These are phyloP conservation scores for Calonectria multiphialidica DNA, from an alignment of 2,329 filamentous ascomycete species.

Conservation along the genomic window DNA sequence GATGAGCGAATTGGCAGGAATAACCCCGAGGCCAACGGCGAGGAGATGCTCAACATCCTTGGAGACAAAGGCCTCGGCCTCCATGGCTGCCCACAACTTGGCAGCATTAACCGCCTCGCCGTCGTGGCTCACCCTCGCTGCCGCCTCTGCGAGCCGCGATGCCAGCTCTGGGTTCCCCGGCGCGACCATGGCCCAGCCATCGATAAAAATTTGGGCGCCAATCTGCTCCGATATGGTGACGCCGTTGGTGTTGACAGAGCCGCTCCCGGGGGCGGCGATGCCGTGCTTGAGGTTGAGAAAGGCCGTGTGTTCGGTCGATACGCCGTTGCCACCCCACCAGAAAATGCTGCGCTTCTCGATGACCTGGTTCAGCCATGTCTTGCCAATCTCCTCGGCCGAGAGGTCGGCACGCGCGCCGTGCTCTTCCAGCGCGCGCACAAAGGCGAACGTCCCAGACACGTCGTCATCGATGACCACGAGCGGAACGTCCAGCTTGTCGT, in stretches of 20 bases:
- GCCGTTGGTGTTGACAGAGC: not conserved
- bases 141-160: not conserved
- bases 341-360: slow-evolving; percentile 15
- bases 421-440: slow-evolving; percentile 18
- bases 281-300: slow-evolving; percentile 21
- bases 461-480: slow-evolving; percentile 23
- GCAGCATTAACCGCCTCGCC: not conserved
- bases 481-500: slow-evolving; percentile 16
- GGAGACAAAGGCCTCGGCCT: not conserved
- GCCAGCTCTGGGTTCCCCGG: not conserved
- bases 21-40: not conserved
- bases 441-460: slow-evolving; percentile 22
- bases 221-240: not conserved
- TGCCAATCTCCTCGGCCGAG: slow-evolving; percentile 19
- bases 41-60: not conserved
- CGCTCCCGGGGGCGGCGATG: slow-evolving; percentile 12
- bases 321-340: slow-evolving; percentile 20
- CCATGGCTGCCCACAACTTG: not conserved
- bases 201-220: not conserved
- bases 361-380: slow-evolving; percentile 22
- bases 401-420: slow-evolving; percentile 11
- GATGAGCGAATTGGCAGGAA: not conserved
- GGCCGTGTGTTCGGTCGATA: slow-evolving; percentile 18
- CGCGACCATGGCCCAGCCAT: not conserved
- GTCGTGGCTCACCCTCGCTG: not conserved